A percentile compares a stretch with the other conserved stretches of the same genome.
These are phyloP conservation scores for Graphilbum ipis-grandicollis DNA, from an alignment of 2,329 filamentous ascomycete genomes.

Conservation along the genomic window DNA sequence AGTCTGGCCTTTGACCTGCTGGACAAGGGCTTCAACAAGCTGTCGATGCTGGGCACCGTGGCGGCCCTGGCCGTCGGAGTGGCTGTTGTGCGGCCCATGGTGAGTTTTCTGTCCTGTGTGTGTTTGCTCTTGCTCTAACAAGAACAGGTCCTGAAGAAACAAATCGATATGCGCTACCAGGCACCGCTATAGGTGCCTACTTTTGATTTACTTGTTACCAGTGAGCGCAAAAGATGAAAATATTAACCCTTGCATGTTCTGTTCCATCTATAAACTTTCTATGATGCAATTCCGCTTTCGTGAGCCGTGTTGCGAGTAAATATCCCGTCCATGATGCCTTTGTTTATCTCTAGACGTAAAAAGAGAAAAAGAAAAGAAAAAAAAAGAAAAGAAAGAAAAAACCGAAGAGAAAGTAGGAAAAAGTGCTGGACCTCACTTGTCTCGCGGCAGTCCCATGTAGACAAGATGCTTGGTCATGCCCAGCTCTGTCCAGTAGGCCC, in stretches of 20 bases:
- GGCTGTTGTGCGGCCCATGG: constrained; percentile 65
- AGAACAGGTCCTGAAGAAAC: constrained; percentile 40
- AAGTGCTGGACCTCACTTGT: no score
- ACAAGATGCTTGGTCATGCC: constrained; percentile 11
- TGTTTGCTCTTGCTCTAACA: background rate
- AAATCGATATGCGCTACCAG: constrained; percentile 49
- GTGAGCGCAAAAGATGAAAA: no score
- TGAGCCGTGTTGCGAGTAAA: no score
- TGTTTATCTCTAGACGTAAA: no score
- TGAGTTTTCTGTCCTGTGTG: constrained; percentile 27
- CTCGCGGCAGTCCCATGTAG: constrained; percentile 9
- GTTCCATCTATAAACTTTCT: no score
- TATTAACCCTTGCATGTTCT: no score
- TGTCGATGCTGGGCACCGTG: constrained; percentile 71
- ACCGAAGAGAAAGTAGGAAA: no score
- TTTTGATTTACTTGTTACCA: no score
- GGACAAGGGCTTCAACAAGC: constrained; percentile 84
- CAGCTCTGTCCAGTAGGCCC: constrained; percentile 11
- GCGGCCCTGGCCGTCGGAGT: constrained; percentile 64
- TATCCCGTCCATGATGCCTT: background rate
- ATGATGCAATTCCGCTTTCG: no score
- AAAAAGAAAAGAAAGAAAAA: no score
- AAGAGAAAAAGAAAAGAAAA: no score
- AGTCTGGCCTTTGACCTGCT: constrained; percentile 84
- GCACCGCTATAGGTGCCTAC: constrained; percentile 13